Evolutionary conservation across 108 stramenopile genomes (phyloP).

Genomic region (Conticribra weissflogii): DNA sequence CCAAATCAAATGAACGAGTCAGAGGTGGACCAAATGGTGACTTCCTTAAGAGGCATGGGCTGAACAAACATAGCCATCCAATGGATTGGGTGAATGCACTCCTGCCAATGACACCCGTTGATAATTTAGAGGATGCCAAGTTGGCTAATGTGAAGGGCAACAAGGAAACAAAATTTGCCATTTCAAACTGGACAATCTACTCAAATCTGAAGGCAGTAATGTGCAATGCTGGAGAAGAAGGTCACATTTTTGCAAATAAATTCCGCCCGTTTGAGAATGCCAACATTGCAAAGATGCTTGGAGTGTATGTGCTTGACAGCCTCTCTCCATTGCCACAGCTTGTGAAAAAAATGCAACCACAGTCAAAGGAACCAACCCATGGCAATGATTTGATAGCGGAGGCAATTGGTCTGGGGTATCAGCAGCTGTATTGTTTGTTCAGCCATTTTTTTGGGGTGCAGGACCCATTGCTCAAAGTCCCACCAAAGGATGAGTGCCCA

Average conservation of each 20-base stretch:
- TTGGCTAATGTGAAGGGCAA: constrained; percentile 4
- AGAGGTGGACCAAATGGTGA: constrained; percentile 18
- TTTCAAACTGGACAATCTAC: constrained; percentile 14
- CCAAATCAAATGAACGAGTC: neutral
- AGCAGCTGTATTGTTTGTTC: constrained; percentile 3
- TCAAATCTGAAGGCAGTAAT: neutral
- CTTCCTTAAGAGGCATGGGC: constrained; percentile 20
- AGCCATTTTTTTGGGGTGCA: constrained; percentile 22
- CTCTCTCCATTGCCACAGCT: constrained; percentile 17
- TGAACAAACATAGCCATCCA: constrained; percentile 20
- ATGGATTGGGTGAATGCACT: constrained; percentile 11
- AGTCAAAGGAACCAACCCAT: constrained; percentile 3
- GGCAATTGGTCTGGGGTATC: neutral
- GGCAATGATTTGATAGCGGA: constrained; percentile 7
- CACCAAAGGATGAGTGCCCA: constrained; percentile 13
- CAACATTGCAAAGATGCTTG: neutral
- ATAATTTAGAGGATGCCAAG: neutral
- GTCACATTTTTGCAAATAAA: constrained; percentile 5
- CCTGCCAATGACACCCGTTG: constrained; percentile 6
- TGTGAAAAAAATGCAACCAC: neutral
- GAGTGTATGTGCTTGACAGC: constrained; percentile 7
- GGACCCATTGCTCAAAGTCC: constrained; percentile 9
- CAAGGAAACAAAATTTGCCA: constrained; percentile 11
- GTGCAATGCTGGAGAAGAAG: neutral
- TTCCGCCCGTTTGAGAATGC: neutral